Base-by-base conservation (phyloP, 1,284 basidiomycete species). In the Somion occarium region DNA sequence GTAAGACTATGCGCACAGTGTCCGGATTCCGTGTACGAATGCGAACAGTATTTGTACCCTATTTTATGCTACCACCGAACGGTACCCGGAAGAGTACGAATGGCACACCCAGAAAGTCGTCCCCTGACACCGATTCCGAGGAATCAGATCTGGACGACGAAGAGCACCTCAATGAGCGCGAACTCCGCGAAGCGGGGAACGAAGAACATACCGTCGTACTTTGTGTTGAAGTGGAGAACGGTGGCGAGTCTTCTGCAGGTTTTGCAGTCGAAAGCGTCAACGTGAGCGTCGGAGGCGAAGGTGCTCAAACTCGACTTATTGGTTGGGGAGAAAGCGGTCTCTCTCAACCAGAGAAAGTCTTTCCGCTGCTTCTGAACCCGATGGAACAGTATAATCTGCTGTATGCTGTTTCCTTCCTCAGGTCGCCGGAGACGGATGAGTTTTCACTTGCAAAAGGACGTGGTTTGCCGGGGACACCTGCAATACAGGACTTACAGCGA, bases 1-100 rank as follows among this genome's bases (percentile, higher is more conserved):
- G 92, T n/a, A 85, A 88, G 58, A 84, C 87, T 1, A 67, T 95
- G 13, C 73, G 74, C 42, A 85, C 88, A 0, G 83, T 85, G 2
- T 88, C 88, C 13, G 91, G 91, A 1, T 87, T 95, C 64, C 78
- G 83, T 22, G 88, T 95, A 18, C 82, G 91, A 27, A 93, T 94
- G 91, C 80, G 91, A 19, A 93, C 91, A 0, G 83, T 92, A 5
- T 91, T 93, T 59, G 82, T 93, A 2, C 92, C 91, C 0, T 85
- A 91, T 59, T 79, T 93, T 18, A 73, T 84, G 50, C 70, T 84
- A 3, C 77, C 80, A 12, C 62, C 61, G 23, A 52, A 50, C 23
- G 3, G 53, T 34, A 45, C 57, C 18, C 56, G 49, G 27, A 52
- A 52, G 7, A 43, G 51, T 5, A 27, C 27, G 1, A 44, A 53